Conservation (phyloP, 306 rosid species). For the Corylus heterophylla region DNA sequence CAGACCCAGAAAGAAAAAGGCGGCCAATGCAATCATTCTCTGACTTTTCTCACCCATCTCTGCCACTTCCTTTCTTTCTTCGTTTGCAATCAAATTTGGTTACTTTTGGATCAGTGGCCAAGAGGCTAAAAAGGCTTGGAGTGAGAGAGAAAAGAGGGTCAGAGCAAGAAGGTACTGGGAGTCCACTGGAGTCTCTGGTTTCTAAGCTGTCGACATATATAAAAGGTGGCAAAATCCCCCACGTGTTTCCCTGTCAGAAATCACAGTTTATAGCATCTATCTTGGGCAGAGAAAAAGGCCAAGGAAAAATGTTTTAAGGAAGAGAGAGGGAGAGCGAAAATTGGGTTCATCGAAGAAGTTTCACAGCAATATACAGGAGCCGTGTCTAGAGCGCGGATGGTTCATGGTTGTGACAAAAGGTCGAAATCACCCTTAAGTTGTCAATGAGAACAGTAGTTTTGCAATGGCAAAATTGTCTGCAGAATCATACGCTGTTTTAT, state of each 20-base stretch:
- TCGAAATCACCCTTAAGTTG: background rate
- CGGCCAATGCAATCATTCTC: constrained; percentile 5
- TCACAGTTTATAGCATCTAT: background rate
- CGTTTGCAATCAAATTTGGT: background rate
- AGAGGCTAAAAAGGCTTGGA: background rate
- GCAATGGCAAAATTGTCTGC: background rate
- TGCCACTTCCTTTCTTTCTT: background rate
- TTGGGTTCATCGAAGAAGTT: background rate
- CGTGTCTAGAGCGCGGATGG: background rate
- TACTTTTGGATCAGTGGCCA: background rate
- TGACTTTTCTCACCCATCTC: constrained; percentile 18
- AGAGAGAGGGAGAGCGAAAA: background rate
- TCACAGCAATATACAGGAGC: background rate
- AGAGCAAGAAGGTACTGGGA: background rate
- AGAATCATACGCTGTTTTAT: background rate
- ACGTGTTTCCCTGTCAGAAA: background rate
- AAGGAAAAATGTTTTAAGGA: too few relatives aligned
- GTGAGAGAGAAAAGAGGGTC: background rate
- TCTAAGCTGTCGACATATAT: background rate
- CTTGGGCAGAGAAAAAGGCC: too few relatives aligned
- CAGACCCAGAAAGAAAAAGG: constrained; percentile 32
- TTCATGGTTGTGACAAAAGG: background rate
- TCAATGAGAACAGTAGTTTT: background rate
- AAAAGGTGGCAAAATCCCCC: background rate
- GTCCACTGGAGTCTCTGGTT: background rate